Evolutionary conservation across 768 basidiomycete species (phyloP).

Genomic region (Rhodotorula graminis): DNA sequence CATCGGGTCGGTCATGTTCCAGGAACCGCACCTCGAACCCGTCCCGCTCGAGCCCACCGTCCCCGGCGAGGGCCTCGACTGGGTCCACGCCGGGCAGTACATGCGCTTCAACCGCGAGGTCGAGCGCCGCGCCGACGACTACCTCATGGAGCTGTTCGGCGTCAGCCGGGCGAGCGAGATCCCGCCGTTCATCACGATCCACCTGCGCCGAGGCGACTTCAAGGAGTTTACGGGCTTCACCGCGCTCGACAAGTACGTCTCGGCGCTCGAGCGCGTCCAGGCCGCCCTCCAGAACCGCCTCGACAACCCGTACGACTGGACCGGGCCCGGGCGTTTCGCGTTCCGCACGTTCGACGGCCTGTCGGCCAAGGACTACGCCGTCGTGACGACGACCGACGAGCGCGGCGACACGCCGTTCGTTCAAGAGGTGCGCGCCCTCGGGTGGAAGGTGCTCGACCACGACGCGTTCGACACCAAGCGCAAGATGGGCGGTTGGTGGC

Average conservation of each 20-base stretch:
- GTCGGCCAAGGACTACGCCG: conserved; percentile 13
- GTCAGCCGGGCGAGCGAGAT: background rate
- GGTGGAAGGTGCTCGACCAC: conserved; percentile 37
- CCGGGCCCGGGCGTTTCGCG: background rate
- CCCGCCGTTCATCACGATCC: conserved; percentile 37
- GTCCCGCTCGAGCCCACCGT: conserved; percentile 11
- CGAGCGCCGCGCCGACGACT: conserved; percentile 14
- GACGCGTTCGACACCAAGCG: conserved; percentile 25
- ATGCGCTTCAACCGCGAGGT: conserved; percentile 27
- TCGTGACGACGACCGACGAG: conserved; percentile 38
- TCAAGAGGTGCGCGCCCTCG: conserved; percentile 7
- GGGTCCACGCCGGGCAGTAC: conserved; percentile 30
- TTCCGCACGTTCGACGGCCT: background rate
- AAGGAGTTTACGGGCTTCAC: conserved; percentile 35
- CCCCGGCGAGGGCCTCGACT: conserved; percentile 22
- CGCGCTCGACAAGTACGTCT: conserved; percentile 23
- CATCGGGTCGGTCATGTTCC: conserved; percentile 34
- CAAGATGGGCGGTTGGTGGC: conserved; percentile 19
- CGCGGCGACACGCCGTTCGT: conserved; percentile 15
- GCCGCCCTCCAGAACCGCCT: conserved; percentile 11
- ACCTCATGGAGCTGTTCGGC: conserved; percentile 21
- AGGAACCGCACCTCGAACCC: background rate
- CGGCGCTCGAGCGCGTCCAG: conserved; percentile 15
- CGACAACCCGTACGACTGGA: conserved; percentile 8
- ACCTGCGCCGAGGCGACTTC: conserved; percentile 38